Evolutionary conservation across 495 filamentous ascomycete species (phyloP).

Genomic region (Lasiosphaeris hirsuta): DNA sequence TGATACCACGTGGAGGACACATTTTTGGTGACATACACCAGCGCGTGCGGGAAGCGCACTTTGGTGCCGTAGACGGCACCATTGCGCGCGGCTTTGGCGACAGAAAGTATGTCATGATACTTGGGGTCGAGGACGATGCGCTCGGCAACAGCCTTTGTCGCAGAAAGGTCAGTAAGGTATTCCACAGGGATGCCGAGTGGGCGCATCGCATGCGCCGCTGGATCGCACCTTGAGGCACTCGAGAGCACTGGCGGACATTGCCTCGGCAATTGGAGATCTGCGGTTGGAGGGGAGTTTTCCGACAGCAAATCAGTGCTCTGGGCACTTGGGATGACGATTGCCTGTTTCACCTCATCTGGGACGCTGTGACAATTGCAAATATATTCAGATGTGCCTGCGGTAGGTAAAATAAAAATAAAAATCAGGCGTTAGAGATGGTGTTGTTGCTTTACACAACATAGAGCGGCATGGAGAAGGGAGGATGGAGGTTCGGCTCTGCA

Average conservation of each 20-base stretch:
- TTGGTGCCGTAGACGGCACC: slow-evolving; percentile 95
- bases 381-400: neutral
- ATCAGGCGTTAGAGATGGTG: neutral
- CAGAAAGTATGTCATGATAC: slow-evolving; percentile 74
- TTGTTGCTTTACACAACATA: neutral
- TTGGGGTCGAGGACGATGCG: slow-evolving; percentile 73
- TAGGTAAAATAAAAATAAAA: too few species aligned
- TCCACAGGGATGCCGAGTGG: neutral
- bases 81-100: slow-evolving; percentile 92
- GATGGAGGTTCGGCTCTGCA: too few species aligned
- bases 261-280: slow-evolving; percentile 29
- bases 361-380: neutral
- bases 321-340: slow-evolving; percentile 12
- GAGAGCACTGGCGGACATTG: slow-evolving; percentile 31
- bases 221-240: slow-evolving; percentile 34
- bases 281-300: neutral
- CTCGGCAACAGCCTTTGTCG: slow-evolving; percentile 51
- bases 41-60: slow-evolving; percentile 95
- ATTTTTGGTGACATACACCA: slow-evolving; percentile 60
- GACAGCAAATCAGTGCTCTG: slow-evolving; percentile 19
- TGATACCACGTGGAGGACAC: neutral
- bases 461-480: too few species aligned
- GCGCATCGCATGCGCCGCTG: neutral
- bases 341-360: slow-evolving; percentile 14
- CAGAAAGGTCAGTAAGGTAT: slow-evolving; percentile 10